Conservation (phyloP, 768 basidiomycete species). For the Amanita brunnescens region DNA sequence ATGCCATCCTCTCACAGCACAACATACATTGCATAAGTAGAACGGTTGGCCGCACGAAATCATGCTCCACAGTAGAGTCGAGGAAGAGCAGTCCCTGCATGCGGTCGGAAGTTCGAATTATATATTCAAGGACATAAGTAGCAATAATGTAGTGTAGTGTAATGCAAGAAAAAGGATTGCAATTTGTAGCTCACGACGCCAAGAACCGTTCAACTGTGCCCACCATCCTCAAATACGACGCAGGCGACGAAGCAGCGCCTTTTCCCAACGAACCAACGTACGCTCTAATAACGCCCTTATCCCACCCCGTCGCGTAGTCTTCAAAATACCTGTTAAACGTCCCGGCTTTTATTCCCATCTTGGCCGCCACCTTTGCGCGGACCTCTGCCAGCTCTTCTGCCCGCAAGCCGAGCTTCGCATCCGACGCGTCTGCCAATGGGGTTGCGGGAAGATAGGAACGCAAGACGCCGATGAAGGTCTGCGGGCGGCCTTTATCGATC, state of each 20-base stretch:
- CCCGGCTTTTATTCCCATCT: conserved; percentile 33
- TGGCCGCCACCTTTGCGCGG: conserved; percentile 20
- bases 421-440: not conserved
- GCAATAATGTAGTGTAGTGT: not conserved
- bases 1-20: too few relatives aligned
- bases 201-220: conserved; percentile 24
- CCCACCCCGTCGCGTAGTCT: conserved; percentile 31
- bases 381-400: conserved; percentile 9
- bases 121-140: not conserved
- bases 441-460: conserved; percentile 8
- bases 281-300: conserved; percentile 20
- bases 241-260: conserved; percentile 36
- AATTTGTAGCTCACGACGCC: too few relatives aligned
- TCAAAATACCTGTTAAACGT: conserved; percentile 38
- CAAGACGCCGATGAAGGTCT: conserved; percentile 62
- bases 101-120: not conserved
- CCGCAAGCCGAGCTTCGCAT: too few relatives aligned
- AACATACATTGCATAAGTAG: too few relatives aligned
- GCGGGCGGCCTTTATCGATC: conserved; percentile 59
- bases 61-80: too few relatives aligned
- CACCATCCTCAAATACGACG: conserved; percentile 35
- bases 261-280: conserved; percentile 44
- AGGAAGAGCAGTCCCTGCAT: too few relatives aligned
- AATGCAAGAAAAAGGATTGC: too few relatives aligned
- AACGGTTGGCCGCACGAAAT: too few relatives aligned